Evolutionary conservation across 768 basidiomycete species (phyloP).

Genomic region (Termitomyces titanicus): DNA sequence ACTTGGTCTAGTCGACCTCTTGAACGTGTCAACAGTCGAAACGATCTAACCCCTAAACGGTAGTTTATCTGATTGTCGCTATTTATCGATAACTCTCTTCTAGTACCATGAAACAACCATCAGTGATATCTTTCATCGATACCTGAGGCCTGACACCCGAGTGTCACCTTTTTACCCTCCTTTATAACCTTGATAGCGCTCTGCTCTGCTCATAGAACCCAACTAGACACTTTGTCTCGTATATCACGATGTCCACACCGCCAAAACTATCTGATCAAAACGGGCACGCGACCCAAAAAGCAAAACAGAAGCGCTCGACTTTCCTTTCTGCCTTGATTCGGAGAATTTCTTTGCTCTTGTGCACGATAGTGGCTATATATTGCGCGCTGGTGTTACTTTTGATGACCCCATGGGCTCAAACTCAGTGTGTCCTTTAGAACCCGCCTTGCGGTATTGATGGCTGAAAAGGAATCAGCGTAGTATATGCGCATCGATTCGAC

Average conservation of each 20-base stretch:
- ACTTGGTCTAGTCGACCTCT: no score
- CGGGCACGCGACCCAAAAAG: not conserved
- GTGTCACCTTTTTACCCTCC: not conserved
- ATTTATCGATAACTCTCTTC: not conserved
- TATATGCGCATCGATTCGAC: slow-evolving; percentile 37
- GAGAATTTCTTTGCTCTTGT: not conserved
- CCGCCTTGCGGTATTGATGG: not conserved
- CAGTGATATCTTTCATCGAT: not conserved
- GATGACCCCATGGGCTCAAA: slow-evolving; percentile 37
- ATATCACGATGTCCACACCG: not conserved
- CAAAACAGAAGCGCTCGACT: not conserved
- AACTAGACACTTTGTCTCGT: not conserved
- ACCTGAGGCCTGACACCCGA: not conserved
- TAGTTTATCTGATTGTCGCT: not conserved
- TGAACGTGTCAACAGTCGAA: no score
- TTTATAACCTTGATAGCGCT: not conserved
- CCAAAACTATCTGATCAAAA: not conserved
- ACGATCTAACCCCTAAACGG: no score
- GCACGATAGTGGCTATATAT: slow-evolving; percentile 11
- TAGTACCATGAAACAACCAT: not conserved
- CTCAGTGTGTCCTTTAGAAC: slow-evolving; percentile 23
- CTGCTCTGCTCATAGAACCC: not conserved
- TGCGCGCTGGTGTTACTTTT: slow-evolving; percentile 25
- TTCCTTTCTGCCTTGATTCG: not conserved
- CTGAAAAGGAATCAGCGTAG: slow-evolving; percentile 19